A percentile compares a stretch with the other conserved stretches of the same genome.
Evolutionary conservation across 2,329 filamentous ascomycete species (phyloP).

Genomic region (Arthrobotrys iridis): DNA sequence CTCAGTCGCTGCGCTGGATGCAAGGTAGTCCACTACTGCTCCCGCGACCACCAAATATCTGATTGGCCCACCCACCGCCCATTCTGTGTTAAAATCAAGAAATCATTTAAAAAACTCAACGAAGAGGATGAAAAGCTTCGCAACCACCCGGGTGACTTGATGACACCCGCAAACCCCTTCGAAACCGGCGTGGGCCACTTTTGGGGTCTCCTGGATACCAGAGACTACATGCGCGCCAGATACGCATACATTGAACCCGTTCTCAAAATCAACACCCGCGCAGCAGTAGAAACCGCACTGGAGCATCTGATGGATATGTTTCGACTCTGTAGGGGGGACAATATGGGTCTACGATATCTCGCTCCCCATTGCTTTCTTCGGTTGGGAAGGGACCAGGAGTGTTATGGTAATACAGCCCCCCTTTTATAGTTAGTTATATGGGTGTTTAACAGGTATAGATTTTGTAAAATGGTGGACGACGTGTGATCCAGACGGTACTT

Average conservation of each 20-base stretch:
- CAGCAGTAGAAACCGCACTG: conserved; percentile 61
- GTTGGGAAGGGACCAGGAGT: conserved; percentile 66
- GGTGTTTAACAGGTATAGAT: conserved; percentile 61
- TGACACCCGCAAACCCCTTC: conserved; percentile 61
- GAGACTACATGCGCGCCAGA: conserved; percentile 64
- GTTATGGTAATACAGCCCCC: conserved; percentile 64
- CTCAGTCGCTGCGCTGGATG: conserved; percentile 63
- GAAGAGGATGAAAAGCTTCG: conserved; percentile 62
- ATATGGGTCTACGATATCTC: conserved; percentile 63
- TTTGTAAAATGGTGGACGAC: conserved; percentile 65
- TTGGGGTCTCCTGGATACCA: conserved; percentile 62
- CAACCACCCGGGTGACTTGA: conserved; percentile 57
- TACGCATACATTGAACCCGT: conserved; percentile 60
- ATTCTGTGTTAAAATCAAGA: conserved; percentile 62
- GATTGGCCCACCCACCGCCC: conserved; percentile 62
- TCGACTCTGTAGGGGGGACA: conserved; percentile 64
- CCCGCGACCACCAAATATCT: conserved; percentile 62
- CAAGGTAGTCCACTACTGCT: conserved; percentile 64
- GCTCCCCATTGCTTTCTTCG: conserved; percentile 64
- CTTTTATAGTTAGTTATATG: conserved; percentile 53
- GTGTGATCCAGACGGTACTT: conserved; percentile 56
- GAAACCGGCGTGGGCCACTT: conserved; percentile 63
- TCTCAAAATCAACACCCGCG: conserved; percentile 59
- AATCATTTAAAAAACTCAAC: conserved; percentile 58
- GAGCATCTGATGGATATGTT: conserved; percentile 64